Evolutionary conservation across 2,329 filamentous ascomycete species (phyloP).

Genomic region (Penicillium sp.): DNA sequence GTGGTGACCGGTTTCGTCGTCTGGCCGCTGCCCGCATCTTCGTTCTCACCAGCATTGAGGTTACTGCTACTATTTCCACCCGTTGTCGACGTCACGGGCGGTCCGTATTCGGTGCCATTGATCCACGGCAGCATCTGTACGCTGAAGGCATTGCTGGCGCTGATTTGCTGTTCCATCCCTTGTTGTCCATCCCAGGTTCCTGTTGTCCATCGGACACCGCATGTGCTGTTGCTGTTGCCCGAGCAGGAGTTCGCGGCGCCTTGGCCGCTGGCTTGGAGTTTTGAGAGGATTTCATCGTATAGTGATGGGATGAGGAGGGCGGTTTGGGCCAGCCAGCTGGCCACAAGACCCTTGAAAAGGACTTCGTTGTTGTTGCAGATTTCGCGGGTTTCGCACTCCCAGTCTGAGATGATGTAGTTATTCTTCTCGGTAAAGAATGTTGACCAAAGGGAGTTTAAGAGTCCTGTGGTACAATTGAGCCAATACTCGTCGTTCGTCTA

Average conservation of each 20-base stretch:
- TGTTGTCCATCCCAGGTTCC: constrained; percentile 55
- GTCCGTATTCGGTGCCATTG: constrained; percentile 45
- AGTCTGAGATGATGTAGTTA: constrained; percentile 49
- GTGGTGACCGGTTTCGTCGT: constrained; percentile 22
- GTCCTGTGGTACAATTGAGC: constrained; percentile 56
- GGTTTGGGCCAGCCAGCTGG: constrained; percentile 63
- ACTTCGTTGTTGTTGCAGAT: constrained; percentile 69
- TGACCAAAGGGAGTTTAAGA: constrained; percentile 51
- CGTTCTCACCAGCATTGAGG: constrained; percentile 33
- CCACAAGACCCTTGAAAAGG: constrained; percentile 70
- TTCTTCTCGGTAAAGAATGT: constrained; percentile 53
- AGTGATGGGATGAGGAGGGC: constrained; percentile 65
- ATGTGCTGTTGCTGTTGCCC: constrained; percentile 58
- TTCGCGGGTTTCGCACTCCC: constrained; percentile 39
- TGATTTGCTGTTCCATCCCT: constrained; percentile 70
- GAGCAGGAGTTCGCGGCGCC: constrained; percentile 65
- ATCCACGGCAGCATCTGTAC: constrained; percentile 54
- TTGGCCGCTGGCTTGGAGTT: constrained; percentile 58
- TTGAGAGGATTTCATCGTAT: constrained; percentile 54
- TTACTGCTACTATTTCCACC: constrained; percentile 56
- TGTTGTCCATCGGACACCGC: constrained; percentile 63
- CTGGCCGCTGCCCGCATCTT: not conserved
- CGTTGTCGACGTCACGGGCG: constrained; percentile 37
- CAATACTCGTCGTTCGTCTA: constrained; percentile 53
- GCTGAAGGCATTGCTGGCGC: constrained; percentile 63